A percentile compares a stretch with the other conserved stretches of the same genome.
Evolutionary conservation across 768 basidiomycete species (phyloP).

Genomic region (Pleurotus platypus): DNA sequence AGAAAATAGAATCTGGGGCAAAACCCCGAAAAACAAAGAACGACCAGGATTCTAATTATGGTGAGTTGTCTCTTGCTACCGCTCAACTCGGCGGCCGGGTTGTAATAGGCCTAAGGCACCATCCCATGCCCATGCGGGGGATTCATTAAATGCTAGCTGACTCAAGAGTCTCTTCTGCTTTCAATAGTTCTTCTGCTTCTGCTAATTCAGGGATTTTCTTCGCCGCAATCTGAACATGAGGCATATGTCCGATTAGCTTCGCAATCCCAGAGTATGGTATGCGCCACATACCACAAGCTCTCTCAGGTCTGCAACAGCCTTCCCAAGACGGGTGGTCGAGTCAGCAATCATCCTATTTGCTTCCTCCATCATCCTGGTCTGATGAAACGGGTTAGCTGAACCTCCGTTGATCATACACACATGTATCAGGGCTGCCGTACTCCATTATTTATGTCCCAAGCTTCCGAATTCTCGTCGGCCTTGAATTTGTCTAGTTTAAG

Average conservation of each 20-base stretch:
- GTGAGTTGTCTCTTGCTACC: background rate
- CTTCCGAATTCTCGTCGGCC: constrained; percentile 52
- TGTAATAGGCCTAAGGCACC: background rate
- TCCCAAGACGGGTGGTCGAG: constrained; percentile 55
- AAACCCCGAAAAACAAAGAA: background rate
- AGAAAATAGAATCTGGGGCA: background rate
- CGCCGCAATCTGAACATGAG: constrained; percentile 32
- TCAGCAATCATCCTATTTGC: constrained; percentile 79
- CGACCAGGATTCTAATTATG: background rate
- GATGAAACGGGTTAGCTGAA: constrained; percentile 14
- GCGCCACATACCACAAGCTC: constrained; percentile 60
- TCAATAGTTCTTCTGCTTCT: constrained; percentile 41
- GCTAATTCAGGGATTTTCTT: constrained; percentile 38
- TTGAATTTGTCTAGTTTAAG: constrained; percentile 59
- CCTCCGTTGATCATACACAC: background rate
- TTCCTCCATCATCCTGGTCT: constrained; percentile 73
- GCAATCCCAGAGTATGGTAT: background rate
- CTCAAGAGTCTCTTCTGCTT: constrained; percentile 58
- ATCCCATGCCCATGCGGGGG: no score
- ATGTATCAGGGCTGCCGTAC: constrained; percentile 36
- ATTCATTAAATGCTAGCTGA: constrained; percentile 40
- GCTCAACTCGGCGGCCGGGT: background rate
- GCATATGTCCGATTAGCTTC: background rate
- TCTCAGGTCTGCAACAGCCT: constrained; percentile 59
- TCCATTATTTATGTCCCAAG: constrained; percentile 75